Percentiles rank a stretch among this genome's conserved stretches.
Conservation (phyloP, 257 asterid genomes). For the Fraxinus americana region DNA sequence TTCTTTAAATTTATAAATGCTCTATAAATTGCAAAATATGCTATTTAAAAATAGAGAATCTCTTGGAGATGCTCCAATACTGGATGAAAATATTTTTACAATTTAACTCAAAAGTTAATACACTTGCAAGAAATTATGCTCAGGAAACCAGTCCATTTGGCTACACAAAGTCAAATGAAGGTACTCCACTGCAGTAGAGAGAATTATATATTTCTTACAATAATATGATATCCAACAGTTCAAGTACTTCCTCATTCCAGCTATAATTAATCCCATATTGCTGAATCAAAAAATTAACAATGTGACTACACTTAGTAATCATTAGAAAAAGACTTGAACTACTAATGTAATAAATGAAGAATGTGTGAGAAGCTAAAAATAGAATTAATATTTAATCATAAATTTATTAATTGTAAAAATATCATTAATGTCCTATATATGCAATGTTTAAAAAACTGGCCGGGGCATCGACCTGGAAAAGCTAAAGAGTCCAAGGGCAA, state of each 20-base stretch:
- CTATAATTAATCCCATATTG: background rate
- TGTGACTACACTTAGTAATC: background rate
- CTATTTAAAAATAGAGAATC: too few species aligned
- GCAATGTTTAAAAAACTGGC: background rate
- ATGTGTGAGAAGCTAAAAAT: background rate
- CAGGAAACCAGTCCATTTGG: background rate
- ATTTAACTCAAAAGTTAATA: background rate
- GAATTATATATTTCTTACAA: background rate
- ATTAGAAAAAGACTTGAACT: background rate
- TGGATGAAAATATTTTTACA: background rate
- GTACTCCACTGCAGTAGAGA: background rate
- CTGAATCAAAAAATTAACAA: background rate
- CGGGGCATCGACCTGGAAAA: background rate
- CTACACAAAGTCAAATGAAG: background rate
- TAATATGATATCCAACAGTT: background rate
- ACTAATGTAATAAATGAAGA: background rate
- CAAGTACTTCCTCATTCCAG: background rate
- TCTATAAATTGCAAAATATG: too few species aligned
- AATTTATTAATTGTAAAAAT: background rate
- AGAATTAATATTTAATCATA: background rate
- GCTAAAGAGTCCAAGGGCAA: background rate
- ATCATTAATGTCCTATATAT: background rate
- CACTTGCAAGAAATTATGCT: background rate
- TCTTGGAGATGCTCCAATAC: too few species aligned
- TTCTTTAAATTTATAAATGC: too few species aligned